Evolutionary conservation across 768 basidiomycete species (phyloP).

Genomic region (Lepiota venenata): DNA sequence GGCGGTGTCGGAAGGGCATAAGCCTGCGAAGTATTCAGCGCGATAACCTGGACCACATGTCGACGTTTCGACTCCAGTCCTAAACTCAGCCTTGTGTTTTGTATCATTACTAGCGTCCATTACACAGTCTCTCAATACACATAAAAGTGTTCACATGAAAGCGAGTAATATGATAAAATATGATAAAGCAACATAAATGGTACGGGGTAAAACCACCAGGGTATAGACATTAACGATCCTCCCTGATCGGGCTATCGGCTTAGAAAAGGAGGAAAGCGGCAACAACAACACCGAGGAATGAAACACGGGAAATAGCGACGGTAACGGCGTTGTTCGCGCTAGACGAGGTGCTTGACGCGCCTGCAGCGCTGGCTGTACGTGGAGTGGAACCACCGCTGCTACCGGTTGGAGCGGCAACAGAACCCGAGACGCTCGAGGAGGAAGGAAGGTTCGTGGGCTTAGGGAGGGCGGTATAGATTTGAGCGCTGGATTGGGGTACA

Average conservation of each 20-base stretch:
- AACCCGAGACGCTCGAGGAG: background rate
- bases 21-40: too few species aligned
- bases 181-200: background rate
- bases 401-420: background rate
- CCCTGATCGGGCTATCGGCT: background rate
- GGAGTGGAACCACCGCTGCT: background rate
- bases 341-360: background rate
- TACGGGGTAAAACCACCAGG: too few species aligned
- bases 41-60: too few species aligned
- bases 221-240: too few species aligned
- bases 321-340: constrained; percentile 15
- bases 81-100: too few species aligned
- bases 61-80: too few species aligned
- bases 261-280: constrained; percentile 18
- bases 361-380: background rate
- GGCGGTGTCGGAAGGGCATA: too few species aligned
- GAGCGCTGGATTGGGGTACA: constrained; percentile 23
- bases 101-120: too few species aligned
- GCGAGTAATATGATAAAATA: too few species aligned
- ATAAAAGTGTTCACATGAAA: too few species aligned
- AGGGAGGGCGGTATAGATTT: constrained; percentile 23
- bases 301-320: constrained; percentile 20
- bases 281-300: constrained; percentile 18
- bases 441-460: constrained; percentile 1
- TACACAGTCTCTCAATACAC: too few species aligned